These are phyloP conservation scores for Lolium multiflorum DNA, from an alignment of 176 grass and related monocot species.

Conservation along the genomic window DNA sequence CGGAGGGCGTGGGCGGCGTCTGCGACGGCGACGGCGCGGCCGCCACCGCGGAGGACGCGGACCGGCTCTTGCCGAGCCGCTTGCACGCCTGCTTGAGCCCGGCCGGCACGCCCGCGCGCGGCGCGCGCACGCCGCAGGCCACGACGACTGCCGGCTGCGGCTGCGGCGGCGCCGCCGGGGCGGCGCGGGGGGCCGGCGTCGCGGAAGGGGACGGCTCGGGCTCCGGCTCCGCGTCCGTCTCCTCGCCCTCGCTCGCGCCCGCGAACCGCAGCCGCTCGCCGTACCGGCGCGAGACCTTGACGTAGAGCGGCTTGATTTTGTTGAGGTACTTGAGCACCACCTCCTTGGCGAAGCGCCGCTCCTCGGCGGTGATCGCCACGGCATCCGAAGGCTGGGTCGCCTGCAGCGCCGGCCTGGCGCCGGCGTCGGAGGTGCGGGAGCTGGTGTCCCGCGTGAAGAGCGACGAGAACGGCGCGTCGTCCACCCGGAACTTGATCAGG, in stretches of 20 bases:
- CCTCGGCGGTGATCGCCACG: slow-evolving; percentile 55
- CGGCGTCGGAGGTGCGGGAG: slow-evolving; percentile 56
- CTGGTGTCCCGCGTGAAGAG: slow-evolving; percentile 88
- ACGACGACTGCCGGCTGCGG: slow-evolving; percentile 45
- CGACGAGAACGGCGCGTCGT: slow-evolving; percentile 64
- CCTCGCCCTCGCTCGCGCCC: slow-evolving; percentile 52
- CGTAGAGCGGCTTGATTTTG: slow-evolving; percentile 89
- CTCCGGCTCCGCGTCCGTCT: slow-evolving; percentile 59
- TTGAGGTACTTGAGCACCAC: slow-evolving; percentile 79
- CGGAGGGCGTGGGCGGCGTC: background rate
- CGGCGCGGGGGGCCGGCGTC: background rate
- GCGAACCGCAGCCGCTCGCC: slow-evolving; percentile 70
- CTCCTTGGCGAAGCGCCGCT: slow-evolving; percentile 77
- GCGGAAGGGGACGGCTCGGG: slow-evolving; percentile 1
- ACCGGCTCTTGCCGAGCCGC: slow-evolving; percentile 89
- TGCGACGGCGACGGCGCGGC: slow-evolving; percentile 44
- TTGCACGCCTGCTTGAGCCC: slow-evolving; percentile 86
- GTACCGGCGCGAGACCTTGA: slow-evolving; percentile 74
- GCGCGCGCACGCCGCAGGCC: slow-evolving; percentile 69
- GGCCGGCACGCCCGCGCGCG: slow-evolving; percentile 68
- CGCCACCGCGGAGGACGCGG: slow-evolving; percentile 73
- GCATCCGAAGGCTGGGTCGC: background rate
- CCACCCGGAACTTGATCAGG: slow-evolving; percentile 81
- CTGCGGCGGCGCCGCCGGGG: background rate
- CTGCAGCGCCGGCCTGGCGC: slow-evolving; percentile 3